Percentiles rank a stretch among this genome's conserved stretches.
phyloP scores from a whole-genome alignment of 1,284 basidiomycete genomes.

The Ustilago cynodontis region DNA sequence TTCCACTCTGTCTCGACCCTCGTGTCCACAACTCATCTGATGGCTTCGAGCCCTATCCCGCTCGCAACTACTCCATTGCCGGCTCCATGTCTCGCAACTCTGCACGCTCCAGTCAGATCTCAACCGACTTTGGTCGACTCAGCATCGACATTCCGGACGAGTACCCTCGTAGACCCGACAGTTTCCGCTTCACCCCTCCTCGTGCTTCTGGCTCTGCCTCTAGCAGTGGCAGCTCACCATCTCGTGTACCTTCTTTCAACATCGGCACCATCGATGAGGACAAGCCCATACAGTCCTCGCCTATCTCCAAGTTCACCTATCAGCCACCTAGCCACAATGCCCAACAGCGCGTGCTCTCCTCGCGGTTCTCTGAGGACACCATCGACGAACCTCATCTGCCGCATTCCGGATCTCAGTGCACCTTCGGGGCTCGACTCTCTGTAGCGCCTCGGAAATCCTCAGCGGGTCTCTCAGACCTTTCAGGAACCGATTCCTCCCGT shows the following conservation, averaged over 20 bases:
- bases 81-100: constrained; percentile 26
- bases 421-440: constrained; percentile 23
- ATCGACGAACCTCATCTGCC: constrained; percentile 32
- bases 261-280: constrained; percentile 47
- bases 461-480: constrained; percentile 9
- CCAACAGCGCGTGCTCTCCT: constrained; percentile 23
- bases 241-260: constrained; percentile 32
- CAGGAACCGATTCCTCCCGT: constrained; percentile 14
- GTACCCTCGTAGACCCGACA: constrained; percentile 37
- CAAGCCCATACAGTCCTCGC: constrained; percentile 19
- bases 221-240: constrained; percentile 27
- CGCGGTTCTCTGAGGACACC: constrained; percentile 47
- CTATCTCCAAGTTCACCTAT: constrained; percentile 27
- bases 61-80: constrained; percentile 9
- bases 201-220: constrained; percentile 21
- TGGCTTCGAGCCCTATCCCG: constrained; percentile 3
- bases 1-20: constrained; percentile 59
- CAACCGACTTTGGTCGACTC: constrained; percentile 36
- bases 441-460: constrained; percentile 22
- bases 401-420: constrained; percentile 29
- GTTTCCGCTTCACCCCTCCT: constrained; percentile 33
- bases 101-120: constrained; percentile 25
- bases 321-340: constrained; percentile 18
- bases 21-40: constrained; percentile 20
- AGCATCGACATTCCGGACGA: constrained; percentile 51